phyloP scores from a whole-genome alignment of 305 asterid genomes.

The Fraxinus albicans region DNA sequence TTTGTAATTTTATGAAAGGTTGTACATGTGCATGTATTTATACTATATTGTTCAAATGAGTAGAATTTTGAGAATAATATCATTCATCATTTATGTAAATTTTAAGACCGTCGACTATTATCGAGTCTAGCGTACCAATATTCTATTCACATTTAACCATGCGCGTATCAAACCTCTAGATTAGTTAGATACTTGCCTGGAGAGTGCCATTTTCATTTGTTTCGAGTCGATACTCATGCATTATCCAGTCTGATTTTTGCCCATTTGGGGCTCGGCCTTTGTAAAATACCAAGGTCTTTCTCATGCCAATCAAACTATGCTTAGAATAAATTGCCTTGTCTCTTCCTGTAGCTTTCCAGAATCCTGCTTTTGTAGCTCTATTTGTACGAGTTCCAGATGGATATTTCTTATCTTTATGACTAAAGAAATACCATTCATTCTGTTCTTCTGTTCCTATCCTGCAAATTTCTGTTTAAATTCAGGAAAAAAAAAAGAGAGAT shows the following conservation, averaged over 20 bases:
- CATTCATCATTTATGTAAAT: background rate
- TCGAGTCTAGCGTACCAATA: background rate
- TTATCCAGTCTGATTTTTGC: slow-evolving; percentile 72
- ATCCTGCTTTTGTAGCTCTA: slow-evolving; percentile 80
- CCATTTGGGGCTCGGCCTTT: slow-evolving; percentile 80
- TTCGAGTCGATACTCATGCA: slow-evolving; percentile 80
- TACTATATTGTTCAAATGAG: background rate
- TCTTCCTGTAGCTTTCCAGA: slow-evolving; percentile 87
- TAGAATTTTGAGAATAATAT: background rate
- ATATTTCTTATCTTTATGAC: slow-evolving; percentile 73
- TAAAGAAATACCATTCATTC: slow-evolving; percentile 66
- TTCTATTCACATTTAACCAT: background rate
- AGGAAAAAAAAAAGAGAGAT: background rate
- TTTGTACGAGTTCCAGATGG: slow-evolving; percentile 74
- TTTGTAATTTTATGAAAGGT: background rate
- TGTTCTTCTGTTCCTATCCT: slow-evolving; percentile 62
- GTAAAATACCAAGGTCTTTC: slow-evolving; percentile 73
- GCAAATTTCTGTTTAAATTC: slow-evolving; percentile 44
- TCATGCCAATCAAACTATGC: slow-evolving; percentile 60
- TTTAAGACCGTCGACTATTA: background rate
- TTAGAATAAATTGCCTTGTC: slow-evolving; percentile 66
- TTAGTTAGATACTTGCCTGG: slow-evolving; percentile 48
- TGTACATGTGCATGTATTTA: background rate
- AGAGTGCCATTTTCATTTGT: slow-evolving; percentile 50
- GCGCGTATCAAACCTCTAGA: background rate